Conservation (phyloP, 2,329 filamentous ascomycete genomes). For the Ophiostoma angusticollis region DNA sequence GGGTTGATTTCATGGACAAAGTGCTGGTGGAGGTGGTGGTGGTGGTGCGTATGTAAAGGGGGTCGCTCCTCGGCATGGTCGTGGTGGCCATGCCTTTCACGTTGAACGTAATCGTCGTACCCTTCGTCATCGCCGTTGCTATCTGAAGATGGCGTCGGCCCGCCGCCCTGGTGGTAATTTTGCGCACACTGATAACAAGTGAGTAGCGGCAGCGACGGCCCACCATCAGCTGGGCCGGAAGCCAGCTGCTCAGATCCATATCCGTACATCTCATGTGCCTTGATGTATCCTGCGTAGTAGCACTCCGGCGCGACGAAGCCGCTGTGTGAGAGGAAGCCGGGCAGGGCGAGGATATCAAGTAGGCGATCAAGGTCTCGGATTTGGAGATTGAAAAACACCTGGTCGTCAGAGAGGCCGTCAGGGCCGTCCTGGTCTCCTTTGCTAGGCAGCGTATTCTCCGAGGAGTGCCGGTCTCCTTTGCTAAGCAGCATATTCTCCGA, state of each 20-base stretch:
- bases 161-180: constrained; percentile 1
- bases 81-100: not conserved
- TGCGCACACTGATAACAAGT: not conserved
- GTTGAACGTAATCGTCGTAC: not conserved
- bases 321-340: not conserved
- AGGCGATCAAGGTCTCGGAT: constrained; percentile 7
- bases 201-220: not conserved
- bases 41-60: not conserved
- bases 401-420: not conserved
- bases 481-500: too few species aligned
- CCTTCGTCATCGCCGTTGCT: not conserved
- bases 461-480: too few species aligned
- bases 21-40: constrained; percentile 7
- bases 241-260: too few species aligned
- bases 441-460: too few species aligned
- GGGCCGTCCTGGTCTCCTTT: too few species aligned
- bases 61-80: not conserved
- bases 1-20: not conserved
- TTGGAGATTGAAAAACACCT: constrained; percentile 8
- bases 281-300: constrained; percentile 9
- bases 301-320: not conserved
- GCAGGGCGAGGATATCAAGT: not conserved
- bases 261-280: constrained; percentile 1
- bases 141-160: not conserved
- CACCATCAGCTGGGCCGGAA: too few species aligned